Base-by-base conservation (phyloP, 192 early-diverging fungal genomes). In the Allomyces macrogynus region DNA sequence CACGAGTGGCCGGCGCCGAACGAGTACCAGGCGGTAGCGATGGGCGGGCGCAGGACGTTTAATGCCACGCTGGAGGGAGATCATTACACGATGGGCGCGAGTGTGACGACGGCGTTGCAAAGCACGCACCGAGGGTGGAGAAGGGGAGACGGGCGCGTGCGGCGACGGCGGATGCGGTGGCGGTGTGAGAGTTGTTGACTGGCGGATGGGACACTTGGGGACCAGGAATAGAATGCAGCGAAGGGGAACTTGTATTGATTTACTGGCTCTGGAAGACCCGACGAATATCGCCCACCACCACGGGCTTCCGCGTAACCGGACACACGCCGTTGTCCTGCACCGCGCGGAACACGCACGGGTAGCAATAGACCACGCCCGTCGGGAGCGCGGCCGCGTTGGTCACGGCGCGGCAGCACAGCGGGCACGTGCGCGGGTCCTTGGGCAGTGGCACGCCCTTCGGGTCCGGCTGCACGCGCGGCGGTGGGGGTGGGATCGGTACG, bases 291-390 rank as follows among this genome's bases (percentile, higher is more conserved):
- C 32, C 32, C 3, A 40, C 32, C 7, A 7, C 32, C 3, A 40
- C 32, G 4, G 32, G 7, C 32, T 40, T 40, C 4, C 32, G 74
- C 4, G 91, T 89, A 4, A 96, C 81, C 10, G 93, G 93, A 62
- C 93, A 96, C 10, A 80, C 65, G 14, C 76, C 75, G 66, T 83
- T 70, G 22, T 86, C 84, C 22, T 85, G 81, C 8, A 94, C 80
- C 64, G 86, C 84, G 42, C 76, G 77, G 73, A 84, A 86, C 10
- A 89, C 80, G 74, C 92, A 97, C 9, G 87, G 84, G 72, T 97
- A 97, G 73, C 93, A 97, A 65, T 87, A 95, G 14, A 91, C 92
- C 68, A 91, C 95, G 16, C 93, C 93, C 10, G 91, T 84, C 20
- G 88, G 77, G 25, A 92, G 70, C 61, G 90, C 86, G 10, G 93